Evolutionary conservation across 768 basidiomycete species (phyloP), one percentile per base, ranked within the genome.

Genomic region (Boletus coccyginus): DNA sequence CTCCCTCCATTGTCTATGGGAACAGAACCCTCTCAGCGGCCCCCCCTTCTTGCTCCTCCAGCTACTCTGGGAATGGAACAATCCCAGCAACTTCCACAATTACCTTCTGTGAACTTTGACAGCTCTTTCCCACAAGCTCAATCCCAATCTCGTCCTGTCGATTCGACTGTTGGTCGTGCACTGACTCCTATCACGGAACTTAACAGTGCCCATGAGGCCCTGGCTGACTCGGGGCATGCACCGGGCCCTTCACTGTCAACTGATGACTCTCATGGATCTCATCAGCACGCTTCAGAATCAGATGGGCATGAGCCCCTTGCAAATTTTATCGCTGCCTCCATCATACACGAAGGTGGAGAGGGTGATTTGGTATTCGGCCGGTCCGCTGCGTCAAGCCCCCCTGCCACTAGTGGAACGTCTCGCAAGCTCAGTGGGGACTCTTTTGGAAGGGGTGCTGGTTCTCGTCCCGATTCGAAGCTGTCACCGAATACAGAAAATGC

Each of bases 181-280:
- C 69, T 90, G 55, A 82, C 88, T 3, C 87, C 88, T 9, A 90
- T 91, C 57, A 84, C 84, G 3, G 90, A 92, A 66, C 63, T 70
- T 16, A 75, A 72, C 61, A 65, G 62, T 42, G 62, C 67, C 8
- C 64, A 55, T 3, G 70, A 75, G 38, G 74, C 74, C 5, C 6
- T 38, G 44, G 42, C 51, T 17, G 71, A 70, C 50, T 52, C 64
- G 24, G 21, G 53, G 19, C 64, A 39, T 16, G 13, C 56, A n/a
- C 55, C 29, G 0, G 67, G 58, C 14, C 60, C 45, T 41, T 62
- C 67, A 39, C 32, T 59, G 24, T 55, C 65, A 5, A 24, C 40
- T 8, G 65, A 67, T 31, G 67, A 70, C 35, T 36, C 59, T 16
- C 50, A 49, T 8, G 61, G 38, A 38, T 53, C 52, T 39, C 58